Evolutionary conservation across 2,329 filamentous ascomycete species (phyloP).

Genomic region (Zarea fungicola): DNA sequence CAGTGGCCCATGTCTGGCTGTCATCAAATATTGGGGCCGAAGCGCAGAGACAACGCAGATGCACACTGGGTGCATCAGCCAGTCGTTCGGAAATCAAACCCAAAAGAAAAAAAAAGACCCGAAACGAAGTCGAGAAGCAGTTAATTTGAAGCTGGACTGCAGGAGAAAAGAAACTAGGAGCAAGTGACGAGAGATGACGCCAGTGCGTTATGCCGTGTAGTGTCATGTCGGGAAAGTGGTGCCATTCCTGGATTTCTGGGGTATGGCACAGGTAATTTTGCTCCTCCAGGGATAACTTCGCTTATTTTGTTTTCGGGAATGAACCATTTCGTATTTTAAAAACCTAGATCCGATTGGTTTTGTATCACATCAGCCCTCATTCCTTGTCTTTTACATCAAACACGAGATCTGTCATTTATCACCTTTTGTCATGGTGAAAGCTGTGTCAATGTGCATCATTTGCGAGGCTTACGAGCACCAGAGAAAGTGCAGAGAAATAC

Average conservation of each 20-base stretch:
- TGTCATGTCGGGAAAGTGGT: too few relatives aligned
- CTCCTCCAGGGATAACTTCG: not conserved
- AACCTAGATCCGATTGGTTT: too few relatives aligned
- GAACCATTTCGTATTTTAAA: too few relatives aligned
- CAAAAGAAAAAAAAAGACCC: not conserved
- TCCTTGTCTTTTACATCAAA: too few relatives aligned
- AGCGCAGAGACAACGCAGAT: not conserved
- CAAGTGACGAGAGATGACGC: not conserved
- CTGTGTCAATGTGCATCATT: too few relatives aligned
- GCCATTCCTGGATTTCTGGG: not conserved
- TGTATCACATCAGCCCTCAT: not conserved
- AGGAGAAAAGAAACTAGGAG: not conserved
- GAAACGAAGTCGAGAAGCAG: not conserved
- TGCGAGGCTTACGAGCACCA: too few relatives aligned
- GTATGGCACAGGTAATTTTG: not conserved
- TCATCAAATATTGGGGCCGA: slow-evolving; percentile 6
- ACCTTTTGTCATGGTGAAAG: too few relatives aligned
- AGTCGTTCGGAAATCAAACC: not conserved
- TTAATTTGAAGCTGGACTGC: too few relatives aligned
- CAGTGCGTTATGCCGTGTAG: not conserved
- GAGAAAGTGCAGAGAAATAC: too few relatives aligned
- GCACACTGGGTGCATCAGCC: not conserved
- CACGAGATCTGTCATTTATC: too few relatives aligned
- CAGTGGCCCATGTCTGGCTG: not conserved
- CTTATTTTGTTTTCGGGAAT: not conserved